Base-by-base conservation (phyloP, 306 rosid species). In the Prunus salicina region DNA sequence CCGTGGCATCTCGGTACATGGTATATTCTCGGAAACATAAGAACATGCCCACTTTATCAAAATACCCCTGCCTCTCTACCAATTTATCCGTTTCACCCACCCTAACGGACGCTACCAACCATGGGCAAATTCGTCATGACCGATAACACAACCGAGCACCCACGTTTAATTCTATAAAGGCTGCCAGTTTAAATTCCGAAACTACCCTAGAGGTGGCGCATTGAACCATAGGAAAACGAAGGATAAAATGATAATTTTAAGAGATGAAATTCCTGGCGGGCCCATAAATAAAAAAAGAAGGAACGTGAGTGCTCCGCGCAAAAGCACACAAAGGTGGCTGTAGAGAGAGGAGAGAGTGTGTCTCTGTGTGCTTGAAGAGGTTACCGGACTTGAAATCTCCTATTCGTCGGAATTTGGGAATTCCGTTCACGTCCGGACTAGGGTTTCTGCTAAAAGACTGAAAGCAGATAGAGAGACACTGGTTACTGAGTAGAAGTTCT, bases 351-450 rank as follows among this genome's bases (percentile, higher is more conserved):
- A 85, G 51, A 74, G 30, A 69, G 68, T 71, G 71, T 80, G 69
- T 56, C 27, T 52, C 81, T 84, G 85, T 87, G 86, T 84, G 85
- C 77, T 76, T 84, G 50, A 83, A 88, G 91, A 93, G 86, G 97
- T 89, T 87, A 87, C 77, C 96, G 98, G 97, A 94, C 79, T 85
- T 89, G 84, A 91, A 94, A 94, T 81, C 84, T 73, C 4, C 71
- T 78, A 79, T 85, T 88, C 88, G 89, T 91, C 96, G 93, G 96
- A 90, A 82, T 90, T 93, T 87, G 87, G 90, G 91, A 86, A 81
- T 80, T 24, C 68, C 71, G 81, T 87, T 90, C 87, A 81, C 86
- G 92, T 91, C 98, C 97, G 98, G 84, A 49, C 57, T 81, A 72
- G 87, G 93, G 75, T 60, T 83, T 43, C 69, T 55, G 55, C 64